Conservation (phyloP, 2,329 filamentous ascomycete genomes). For the Fusarium buharicum region DNA sequence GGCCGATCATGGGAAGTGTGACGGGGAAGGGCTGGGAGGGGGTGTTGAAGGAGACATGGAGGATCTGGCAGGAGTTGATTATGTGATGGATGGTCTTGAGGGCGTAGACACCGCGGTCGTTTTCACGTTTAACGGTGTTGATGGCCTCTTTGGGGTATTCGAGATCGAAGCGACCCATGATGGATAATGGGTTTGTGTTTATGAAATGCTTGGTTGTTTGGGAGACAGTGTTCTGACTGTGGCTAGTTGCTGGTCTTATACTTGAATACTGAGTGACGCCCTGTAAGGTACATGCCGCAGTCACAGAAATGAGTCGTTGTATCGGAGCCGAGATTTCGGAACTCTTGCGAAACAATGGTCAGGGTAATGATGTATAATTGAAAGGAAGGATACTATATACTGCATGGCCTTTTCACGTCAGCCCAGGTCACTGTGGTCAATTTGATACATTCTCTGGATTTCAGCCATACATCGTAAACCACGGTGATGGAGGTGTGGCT, state of each 20-base stretch:
- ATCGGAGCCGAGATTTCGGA: slow-evolving; percentile 18
- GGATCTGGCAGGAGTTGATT: slow-evolving; percentile 76
- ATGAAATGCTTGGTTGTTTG: not conserved
- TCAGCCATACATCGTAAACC: not conserved
- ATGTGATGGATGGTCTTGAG: slow-evolving; percentile 78
- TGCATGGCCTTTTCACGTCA: not conserved
- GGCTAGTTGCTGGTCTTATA: slow-evolving; percentile 6
- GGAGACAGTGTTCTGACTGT: not conserved
- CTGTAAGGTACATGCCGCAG: not conserved
- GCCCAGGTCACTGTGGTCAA: slow-evolving; percentile 3
- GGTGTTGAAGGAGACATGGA: slow-evolving; percentile 82
- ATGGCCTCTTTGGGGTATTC: slow-evolving; percentile 71
- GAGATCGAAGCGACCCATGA: slow-evolving; percentile 55
- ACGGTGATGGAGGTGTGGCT: slow-evolving; percentile 26
- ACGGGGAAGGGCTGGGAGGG: slow-evolving; percentile 75
- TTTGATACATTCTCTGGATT: slow-evolving; percentile 5
- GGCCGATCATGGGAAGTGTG: slow-evolving; percentile 86
- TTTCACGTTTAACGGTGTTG: slow-evolving; percentile 75
- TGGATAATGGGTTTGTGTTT: not conserved
- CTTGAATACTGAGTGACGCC: not conserved
- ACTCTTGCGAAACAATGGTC: not conserved
- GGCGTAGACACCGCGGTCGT: slow-evolving; percentile 74
- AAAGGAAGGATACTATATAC: not conserved
- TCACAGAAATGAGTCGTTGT: not conserved
- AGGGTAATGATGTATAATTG: not conserved